These are phyloP conservation scores for Globisporangium cylindrosporum DNA, from an alignment of 352 stramenopile genomes.

Conservation along the genomic window DNA sequence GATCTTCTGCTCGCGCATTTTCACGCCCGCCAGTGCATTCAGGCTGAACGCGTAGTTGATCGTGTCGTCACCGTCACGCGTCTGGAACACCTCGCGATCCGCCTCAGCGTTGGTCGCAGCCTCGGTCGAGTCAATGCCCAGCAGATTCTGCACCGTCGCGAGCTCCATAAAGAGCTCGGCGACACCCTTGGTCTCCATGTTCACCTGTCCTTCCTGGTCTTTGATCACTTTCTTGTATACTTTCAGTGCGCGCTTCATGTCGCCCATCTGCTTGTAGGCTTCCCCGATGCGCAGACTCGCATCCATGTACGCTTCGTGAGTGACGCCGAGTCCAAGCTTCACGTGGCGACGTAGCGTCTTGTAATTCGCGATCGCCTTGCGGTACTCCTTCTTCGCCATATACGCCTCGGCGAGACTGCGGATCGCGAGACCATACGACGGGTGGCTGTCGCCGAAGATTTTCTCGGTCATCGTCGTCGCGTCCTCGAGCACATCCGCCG, in stretches of 20 bases:
- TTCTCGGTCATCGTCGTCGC: conserved; percentile 67
- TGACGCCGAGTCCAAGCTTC: conserved; percentile 53
- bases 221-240: conserved; percentile 54
- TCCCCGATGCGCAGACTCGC: conserved; percentile 64
- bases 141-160: conserved; percentile 40
- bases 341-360: conserved; percentile 71
- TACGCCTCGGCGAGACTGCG: conserved; percentile 80
- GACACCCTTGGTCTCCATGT: conserved; percentile 61
- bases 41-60: conserved; percentile 76
- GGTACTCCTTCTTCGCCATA: conserved; percentile 70
- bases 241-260: conserved; percentile 50
- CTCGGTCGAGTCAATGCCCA: conserved; percentile 36
- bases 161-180: conserved; percentile 82
- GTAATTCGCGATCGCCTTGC: conserved; percentile 66
- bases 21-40: conserved; percentile 75
- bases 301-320: conserved; percentile 78
- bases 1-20: conserved; percentile 64
- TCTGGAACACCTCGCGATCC: conserved; percentile 50
- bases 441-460: conserved; percentile 79
- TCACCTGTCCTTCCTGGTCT: conserved; percentile 54
- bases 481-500: conserved; percentile 75
- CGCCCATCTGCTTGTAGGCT: conserved; percentile 63
- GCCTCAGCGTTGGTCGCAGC: conserved; percentile 34
- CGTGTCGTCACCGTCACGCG: conserved; percentile 65
- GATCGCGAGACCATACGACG: conserved; percentile 70